Base-by-base conservation (phyloP, 257 asterid genomes). In the Solanum tarijense region DNA sequence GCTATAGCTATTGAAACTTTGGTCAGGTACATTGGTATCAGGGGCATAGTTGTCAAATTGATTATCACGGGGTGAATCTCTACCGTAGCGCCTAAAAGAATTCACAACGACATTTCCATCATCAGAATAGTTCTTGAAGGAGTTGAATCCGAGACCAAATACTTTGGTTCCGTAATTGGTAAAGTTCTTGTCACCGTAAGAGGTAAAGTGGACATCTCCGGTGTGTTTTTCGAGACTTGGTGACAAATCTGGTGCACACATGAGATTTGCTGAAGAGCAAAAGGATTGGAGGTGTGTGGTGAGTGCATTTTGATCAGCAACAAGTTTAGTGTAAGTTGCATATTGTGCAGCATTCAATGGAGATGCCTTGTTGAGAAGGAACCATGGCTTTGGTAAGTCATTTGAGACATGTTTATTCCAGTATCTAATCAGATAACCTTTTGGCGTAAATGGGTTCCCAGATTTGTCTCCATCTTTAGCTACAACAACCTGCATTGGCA, bases 1-100 rank as follows among this genome's bases (percentile, higher is more conserved):
- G 86, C 98, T 98, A 88, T 96, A 95, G 20, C 92, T 86, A 84
- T 91, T 93, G 93, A 96, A 96, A 86, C 91, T 87, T 90, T 95
- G 94, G 90, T 92, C 96, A 29, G 55, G 89, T 21, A 90, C 93
- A 60, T 92, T 94, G 2, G 86, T 32, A 3, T 86, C 91, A 32
- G 92, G 89, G 34, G 91, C 96, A 90, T 96, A 96, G 83, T 39
- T 69, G 73, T 86, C n/a, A 90, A 96, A 96, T 48, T 84, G 39
- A 38, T 96, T 98, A 39, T 35, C 82, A 88, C 89, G 96, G 34
- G 91, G 79, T 12, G 98, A 91, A 84, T 86, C 93, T 35, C 98
- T 97, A 92, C 98, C 94, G 87, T 95, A 95, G 32, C 96, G 93
- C 39, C 95, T 95, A 93, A 96, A 95, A 4, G 92, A 43, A 87